Conservation (phyloP, 148 eudicot species). For the Rhododendron molle region DNA sequence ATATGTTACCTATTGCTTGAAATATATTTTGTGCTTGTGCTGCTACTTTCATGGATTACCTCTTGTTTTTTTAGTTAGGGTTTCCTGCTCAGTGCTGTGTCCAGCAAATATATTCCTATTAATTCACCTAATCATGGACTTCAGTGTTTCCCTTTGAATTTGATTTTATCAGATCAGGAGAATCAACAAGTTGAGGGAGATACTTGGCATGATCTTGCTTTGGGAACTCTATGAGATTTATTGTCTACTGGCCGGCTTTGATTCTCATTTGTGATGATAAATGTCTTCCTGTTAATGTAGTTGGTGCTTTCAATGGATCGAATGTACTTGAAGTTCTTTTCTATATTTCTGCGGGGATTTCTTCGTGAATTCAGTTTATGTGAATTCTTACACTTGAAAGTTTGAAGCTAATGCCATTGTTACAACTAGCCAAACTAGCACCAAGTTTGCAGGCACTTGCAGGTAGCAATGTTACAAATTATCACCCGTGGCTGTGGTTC, state of each 20-base stretch:
- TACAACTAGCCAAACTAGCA: neutral
- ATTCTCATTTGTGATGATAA: neutral
- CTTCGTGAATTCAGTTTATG: neutral
- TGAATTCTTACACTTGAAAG: neutral
- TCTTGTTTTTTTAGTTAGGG: neutral
- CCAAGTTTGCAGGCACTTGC: neutral
- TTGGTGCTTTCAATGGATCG: neutral
- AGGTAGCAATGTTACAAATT: neutral
- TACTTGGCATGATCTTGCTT: constrained; percentile 73
- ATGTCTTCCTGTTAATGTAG: neutral
- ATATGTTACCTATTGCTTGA: neutral
- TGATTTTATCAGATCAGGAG: constrained; percentile 46
- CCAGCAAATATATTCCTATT: neutral
- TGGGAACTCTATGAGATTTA: constrained; percentile 29
- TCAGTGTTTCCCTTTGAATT: neutral
- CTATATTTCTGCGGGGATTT: neutral
- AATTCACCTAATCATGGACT: neutral
- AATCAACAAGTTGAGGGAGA: constrained; percentile 47
- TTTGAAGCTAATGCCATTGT: neutral
- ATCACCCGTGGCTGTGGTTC: neutral
- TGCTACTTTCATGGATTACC: neutral
- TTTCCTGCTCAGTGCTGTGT: neutral
- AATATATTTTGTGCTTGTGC: neutral
- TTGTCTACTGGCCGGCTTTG: neutral
- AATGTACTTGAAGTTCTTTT: neutral